Conservation (phyloP, 2,329 filamentous ascomycete genomes). For the Whalleya microplaca region DNA sequence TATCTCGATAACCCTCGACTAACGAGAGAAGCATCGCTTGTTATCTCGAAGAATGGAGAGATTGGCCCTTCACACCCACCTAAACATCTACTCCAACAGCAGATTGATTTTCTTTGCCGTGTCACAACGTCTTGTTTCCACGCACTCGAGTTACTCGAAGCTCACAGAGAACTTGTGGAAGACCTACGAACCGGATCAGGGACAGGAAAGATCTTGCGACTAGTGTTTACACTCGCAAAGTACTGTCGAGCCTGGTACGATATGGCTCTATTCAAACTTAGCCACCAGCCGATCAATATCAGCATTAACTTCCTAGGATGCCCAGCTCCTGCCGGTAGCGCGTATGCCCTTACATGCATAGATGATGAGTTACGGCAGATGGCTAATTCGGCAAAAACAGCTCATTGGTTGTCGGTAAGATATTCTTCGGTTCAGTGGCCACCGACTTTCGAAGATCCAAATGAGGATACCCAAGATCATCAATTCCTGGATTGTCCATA, state of each 20-base stretch:
- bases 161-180: background rate
- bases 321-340: background rate
- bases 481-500: background rate
- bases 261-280: constrained; percentile 4
- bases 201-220: background rate
- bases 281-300: background rate
- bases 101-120: background rate
- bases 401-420: background rate
- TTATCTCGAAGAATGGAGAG: background rate
- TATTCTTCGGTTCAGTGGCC: background rate
- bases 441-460: background rate
- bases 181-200: background rate
- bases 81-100: background rate
- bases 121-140: background rate
- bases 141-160: background rate
- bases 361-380: background rate
- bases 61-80: background rate
- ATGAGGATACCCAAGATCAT: background rate
- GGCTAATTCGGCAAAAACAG: background rate
- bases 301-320: background rate
- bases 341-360: background rate
- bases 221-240: constrained; percentile 5
- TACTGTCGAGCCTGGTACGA: constrained; percentile 18
- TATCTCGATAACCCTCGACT: background rate
- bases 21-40: background rate